Conservation (phyloP, 805 yeast genomes). For the Schwanniomyces sp. region DNA sequence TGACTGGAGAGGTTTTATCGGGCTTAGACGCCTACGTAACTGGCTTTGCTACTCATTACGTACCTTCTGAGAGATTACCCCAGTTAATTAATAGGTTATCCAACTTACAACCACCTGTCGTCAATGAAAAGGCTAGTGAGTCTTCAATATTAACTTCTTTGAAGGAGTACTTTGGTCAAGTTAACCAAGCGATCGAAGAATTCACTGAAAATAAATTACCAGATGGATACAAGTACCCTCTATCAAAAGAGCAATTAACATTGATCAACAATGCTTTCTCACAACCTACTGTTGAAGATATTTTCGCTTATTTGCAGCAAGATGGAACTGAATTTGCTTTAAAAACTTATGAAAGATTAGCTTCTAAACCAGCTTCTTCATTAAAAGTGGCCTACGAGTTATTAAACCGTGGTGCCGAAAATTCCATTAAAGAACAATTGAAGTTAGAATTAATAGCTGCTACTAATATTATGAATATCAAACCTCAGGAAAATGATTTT, state of each 20-base stretch:
- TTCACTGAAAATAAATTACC: conserved; percentile 67
- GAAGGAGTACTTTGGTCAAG: conserved; percentile 51
- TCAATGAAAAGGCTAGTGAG: conserved; percentile 26
- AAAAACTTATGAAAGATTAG: conserved; percentile 53
- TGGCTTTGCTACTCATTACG: conserved; percentile 90
- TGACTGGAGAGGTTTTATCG: conserved; percentile 76
- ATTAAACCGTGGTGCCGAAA: conserved; percentile 57
- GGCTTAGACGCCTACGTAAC: conserved; percentile 81
- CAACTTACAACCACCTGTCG: conserved; percentile 49
- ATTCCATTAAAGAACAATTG: conserved; percentile 64
- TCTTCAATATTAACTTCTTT: conserved; percentile 18
- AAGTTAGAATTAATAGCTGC: conserved; percentile 76
- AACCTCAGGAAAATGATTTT: conserved; percentile 56
- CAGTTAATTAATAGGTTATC: conserved; percentile 66
- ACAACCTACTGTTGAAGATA: conserved; percentile 50
- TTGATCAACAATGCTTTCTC: conserved; percentile 72
- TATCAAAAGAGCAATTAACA: conserved; percentile 52
- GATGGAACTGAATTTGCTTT: conserved; percentile 68
- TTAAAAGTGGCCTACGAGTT: conserved; percentile 70
- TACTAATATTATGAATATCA: conserved; percentile 61
- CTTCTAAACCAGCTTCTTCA: conserved; percentile 74
- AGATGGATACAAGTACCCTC: conserved; percentile 57
- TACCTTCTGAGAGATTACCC: conserved; percentile 62
- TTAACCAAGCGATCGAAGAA: conserved; percentile 76
- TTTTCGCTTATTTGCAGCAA: conserved; percentile 50